A percentile compares a stretch with the other conserved stretches of the same genome.
phyloP scores from a whole-genome alignment of 768 basidiomycete genomes.

The Amanita thiersii region DNA sequence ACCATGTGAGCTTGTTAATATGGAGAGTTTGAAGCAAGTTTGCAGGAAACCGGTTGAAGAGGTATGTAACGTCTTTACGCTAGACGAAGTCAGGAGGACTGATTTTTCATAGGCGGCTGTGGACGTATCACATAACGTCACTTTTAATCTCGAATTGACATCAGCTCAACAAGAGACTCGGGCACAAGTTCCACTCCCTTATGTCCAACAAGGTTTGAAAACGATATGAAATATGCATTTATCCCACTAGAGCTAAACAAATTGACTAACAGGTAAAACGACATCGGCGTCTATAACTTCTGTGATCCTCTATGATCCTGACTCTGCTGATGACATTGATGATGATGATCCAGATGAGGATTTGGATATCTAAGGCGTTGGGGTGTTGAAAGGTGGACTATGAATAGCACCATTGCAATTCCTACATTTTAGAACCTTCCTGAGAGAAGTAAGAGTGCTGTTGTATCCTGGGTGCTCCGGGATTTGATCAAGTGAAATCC shows the following conservation, averaged over 20 bases:
- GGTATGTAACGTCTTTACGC: conserved; percentile 21
- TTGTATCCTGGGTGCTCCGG: too few relatives aligned
- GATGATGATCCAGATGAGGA: conserved; percentile 97
- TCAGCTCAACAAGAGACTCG: conserved; percentile 72
- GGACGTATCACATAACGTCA: conserved; percentile 61
- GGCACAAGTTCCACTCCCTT: conserved; percentile 82
- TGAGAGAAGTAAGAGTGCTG: too few relatives aligned
- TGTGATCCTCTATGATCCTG: conserved; percentile 83
- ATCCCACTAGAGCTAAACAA: too few relatives aligned
- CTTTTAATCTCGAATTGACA: conserved; percentile 87
- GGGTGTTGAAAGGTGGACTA: too few relatives aligned
- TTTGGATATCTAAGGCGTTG: conserved; percentile 77
- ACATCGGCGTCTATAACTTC: conserved; percentile 19
- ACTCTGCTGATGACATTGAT: conserved; percentile 90
- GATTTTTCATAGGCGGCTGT: conserved; percentile 23
- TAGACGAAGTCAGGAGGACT: conserved; percentile 2
- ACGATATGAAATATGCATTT: neutral
- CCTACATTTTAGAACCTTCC: too few relatives aligned
- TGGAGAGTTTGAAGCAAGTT: conserved; percentile 44
- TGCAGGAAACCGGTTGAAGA: conserved; percentile 27
- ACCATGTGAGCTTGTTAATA: conserved; percentile 38
- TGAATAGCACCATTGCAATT: neutral
- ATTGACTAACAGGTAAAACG: conserved; percentile 10
- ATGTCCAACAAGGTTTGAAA: conserved; percentile 75
- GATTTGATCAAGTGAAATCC: too few relatives aligned